Conservation (phyloP, 1,139 yeast genomes). For the Fermentozyma sake region DNA sequence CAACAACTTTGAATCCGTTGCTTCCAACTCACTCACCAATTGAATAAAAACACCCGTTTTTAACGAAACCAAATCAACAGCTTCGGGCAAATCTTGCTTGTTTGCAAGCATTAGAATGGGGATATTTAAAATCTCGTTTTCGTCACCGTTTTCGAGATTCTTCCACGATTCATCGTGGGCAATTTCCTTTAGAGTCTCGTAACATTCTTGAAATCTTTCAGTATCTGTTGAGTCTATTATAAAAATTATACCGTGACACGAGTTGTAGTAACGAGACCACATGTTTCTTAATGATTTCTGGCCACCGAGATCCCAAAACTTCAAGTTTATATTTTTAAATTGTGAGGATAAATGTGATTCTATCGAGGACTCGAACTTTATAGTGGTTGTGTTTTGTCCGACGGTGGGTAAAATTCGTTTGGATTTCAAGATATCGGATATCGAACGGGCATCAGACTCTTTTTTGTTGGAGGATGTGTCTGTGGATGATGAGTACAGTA, state of each 20-base stretch:
- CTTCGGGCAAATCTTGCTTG: conserved; percentile 80
- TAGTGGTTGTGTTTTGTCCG: conserved; percentile 45
- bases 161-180: conserved; percentile 42
- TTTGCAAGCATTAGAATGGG: conserved; percentile 94
- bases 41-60: conserved; percentile 76
- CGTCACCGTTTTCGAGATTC: conserved; percentile 5
- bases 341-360: no score
- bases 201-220: conserved; percentile 78
- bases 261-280: conserved; percentile 84
- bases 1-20: conserved; percentile 83
- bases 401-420: conserved; percentile 53
- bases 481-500: conserved; percentile 31
- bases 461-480: conserved; percentile 10
- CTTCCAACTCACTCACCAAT: conserved; percentile 78
- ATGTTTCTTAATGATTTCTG: conserved; percentile 74
- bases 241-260: conserved; percentile 88
- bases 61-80: conserved; percentile 71
- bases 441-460: conserved; percentile 8
- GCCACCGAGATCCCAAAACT: conserved; percentile 97
- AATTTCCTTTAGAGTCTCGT: conserved; percentile 49
- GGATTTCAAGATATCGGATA: conserved; percentile 38
- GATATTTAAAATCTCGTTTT: conserved; percentile 45
- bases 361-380: conserved; percentile 29
- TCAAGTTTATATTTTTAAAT: conserved; percentile 56
- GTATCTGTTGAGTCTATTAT: conserved; percentile 89